Conservation (phyloP, 495 filamentous ascomycete genomes). For the Aspergillus haitiensis region DNA sequence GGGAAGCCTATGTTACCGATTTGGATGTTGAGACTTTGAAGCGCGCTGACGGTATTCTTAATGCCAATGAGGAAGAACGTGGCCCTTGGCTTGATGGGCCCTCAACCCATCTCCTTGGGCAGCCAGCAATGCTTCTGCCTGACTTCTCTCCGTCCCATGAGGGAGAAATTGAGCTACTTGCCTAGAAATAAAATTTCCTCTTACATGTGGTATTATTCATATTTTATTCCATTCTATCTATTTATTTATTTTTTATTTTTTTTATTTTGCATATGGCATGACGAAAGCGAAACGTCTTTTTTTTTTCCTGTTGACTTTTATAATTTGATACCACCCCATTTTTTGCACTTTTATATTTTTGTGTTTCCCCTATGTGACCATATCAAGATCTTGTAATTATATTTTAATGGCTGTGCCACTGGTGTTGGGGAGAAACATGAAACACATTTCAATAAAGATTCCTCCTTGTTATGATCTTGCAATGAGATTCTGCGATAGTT, state of each 20-base stretch:
- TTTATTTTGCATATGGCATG: slow-evolving; percentile 16
- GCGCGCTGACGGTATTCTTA: slow-evolving; percentile 76
- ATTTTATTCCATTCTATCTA: slow-evolving; percentile 14
- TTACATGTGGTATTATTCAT: slow-evolving; percentile 18
- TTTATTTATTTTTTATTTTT: slow-evolving; percentile 2
- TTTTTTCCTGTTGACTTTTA: slow-evolving; percentile 14
- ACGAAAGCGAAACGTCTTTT: slow-evolving; percentile 20
- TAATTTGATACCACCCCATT: slow-evolving; percentile 27
- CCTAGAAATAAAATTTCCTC: slow-evolving; percentile 26
- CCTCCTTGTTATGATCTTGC: background rate
- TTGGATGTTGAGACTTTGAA: slow-evolving; percentile 88
- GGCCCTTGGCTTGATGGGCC: slow-evolving; percentile 67
- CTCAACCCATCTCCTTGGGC: slow-evolving; percentile 41
- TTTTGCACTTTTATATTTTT: slow-evolving; percentile 9
- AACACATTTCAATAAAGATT: background rate
- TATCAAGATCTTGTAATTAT: slow-evolving; percentile 17
- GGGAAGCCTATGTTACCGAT: slow-evolving; percentile 79
- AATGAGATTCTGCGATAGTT: slow-evolving; percentile 1
- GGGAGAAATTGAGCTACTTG: slow-evolving; percentile 42
- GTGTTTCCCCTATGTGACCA: slow-evolving; percentile 4
- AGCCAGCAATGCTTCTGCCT: slow-evolving; percentile 36
- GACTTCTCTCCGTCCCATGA: slow-evolving; percentile 36
- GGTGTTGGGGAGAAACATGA: slow-evolving; percentile 10
- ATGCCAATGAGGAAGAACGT: slow-evolving; percentile 78
- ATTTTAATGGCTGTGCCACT: slow-evolving; percentile 18